phyloP scores from a whole-genome alignment of 768 basidiomycete genomes.

The Termitomyces sp. region DNA sequence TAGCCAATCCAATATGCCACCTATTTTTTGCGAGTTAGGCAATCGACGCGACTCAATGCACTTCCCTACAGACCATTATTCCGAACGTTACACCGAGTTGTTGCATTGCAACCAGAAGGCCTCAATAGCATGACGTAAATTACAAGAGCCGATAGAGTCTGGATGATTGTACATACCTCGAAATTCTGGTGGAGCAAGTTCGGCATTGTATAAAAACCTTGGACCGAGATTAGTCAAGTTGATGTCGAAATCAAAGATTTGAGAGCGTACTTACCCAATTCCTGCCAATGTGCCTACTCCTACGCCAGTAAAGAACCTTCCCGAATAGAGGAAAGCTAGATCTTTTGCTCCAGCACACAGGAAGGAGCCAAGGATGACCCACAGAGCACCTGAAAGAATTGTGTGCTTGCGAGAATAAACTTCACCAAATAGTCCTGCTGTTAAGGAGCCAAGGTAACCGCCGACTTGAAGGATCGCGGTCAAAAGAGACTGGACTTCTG shows the following conservation, averaged over 20 bases:
- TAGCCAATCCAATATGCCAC: slow-evolving; percentile 16
- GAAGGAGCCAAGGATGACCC: slow-evolving; percentile 14
- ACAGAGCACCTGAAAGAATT: slow-evolving; percentile 13
- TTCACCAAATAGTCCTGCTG: slow-evolving; percentile 13
- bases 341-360: slow-evolving; percentile 13
- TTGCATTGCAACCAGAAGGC: slow-evolving; percentile 15
- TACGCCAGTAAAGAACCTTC: slow-evolving; percentile 14
- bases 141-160: neutral
- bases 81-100: slow-evolving; percentile 15
- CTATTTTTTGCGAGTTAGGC: neutral
- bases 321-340: slow-evolving; percentile 13
- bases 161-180: slow-evolving; percentile 2
- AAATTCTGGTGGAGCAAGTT: slow-evolving; percentile 15
- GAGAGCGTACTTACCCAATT: slow-evolving; percentile 4
- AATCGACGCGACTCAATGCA: neutral
- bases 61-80: slow-evolving; percentile 8
- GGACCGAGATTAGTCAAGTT: neutral
- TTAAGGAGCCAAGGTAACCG: slow-evolving; percentile 14
- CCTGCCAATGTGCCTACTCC: slow-evolving; percentile 14
- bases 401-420: slow-evolving; percentile 16
- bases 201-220: slow-evolving; percentile 15
- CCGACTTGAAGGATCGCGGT: slow-evolving; percentile 16
- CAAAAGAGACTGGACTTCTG: slow-evolving; percentile 12
- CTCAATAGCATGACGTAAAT: neutral
- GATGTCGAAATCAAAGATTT: neutral